phyloP scores from a whole-genome alignment of 1,284 basidiomycete species.

The Cutaneotrichosporon mucoides region DNA sequence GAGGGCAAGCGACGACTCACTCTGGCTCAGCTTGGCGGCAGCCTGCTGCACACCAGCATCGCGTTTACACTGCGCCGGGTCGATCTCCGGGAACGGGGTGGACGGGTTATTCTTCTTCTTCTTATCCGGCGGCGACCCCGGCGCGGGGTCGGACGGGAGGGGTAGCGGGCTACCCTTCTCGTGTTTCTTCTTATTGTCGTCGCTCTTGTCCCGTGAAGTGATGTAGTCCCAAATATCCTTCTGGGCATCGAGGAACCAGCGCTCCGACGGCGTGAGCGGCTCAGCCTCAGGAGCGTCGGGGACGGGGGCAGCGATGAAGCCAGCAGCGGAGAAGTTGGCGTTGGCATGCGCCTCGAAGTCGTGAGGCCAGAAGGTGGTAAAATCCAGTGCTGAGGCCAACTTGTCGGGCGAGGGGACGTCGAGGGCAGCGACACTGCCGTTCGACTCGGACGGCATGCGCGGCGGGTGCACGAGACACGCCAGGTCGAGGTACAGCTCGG shows the following conservation, averaged over 20 bases:
- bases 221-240: constrained; percentile 29
- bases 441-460: neutral
- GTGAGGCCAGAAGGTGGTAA: neutral
- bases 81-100: constrained; percentile 39
- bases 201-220: neutral
- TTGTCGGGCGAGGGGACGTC: neutral
- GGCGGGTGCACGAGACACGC: constrained; percentile 48
- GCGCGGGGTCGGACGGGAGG: neutral
- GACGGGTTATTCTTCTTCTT: neutral
- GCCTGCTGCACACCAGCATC: constrained; percentile 69
- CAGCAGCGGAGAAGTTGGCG: neutral
- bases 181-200: neutral
- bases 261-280: constrained; percentile 34
- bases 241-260: constrained; percentile 45
- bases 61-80: constrained; percentile 56
- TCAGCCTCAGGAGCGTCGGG: neutral
- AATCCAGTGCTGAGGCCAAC: neutral
- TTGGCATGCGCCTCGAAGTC: neutral
- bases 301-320: neutral
- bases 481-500: constrained; percentile 45
- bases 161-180: neutral
- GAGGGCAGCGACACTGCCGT: neutral
- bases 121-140: neutral
- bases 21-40: constrained; percentile 63
- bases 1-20: constrained; percentile 49